Base-by-base conservation (phyloP, 2,329 filamentous ascomycete genomes). In the Metarhizium brunneum region DNA sequence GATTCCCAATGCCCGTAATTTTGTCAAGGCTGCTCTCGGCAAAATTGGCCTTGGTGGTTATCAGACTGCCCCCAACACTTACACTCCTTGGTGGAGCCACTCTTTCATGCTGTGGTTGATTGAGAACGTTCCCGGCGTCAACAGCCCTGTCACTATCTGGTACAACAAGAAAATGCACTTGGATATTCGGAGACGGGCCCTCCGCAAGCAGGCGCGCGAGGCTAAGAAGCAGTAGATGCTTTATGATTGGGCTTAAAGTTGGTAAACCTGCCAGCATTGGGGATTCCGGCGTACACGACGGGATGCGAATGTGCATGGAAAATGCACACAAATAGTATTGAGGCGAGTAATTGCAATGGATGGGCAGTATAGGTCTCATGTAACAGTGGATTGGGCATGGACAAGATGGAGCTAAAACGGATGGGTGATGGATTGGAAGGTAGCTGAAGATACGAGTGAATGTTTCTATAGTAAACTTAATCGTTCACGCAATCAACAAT, bases 61-160 rank as follows among this genome's bases (percentile, higher is more conserved):
- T 63, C 89, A 95, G 67, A 81, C 82, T 13, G 87, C 90, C 56
- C 84, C 87, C 6, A 87, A 87, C 72, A 95, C 89, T 40, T 92
- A 90, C 65, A 95, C 91, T 2, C 95, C 94, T 0, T 96, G 87
- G 76, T 97, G 92, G 92, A 88, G 82, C 61, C 94, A 99, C 71
- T 90, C 86, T 0, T 68, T 95, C 54, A 88, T 96, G 84, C 86
- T 92, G 61, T 96, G 89, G 87, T 82, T 83, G 56, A 76, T 96
- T 40, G 81, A 84, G 69, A 83, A 73, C 60, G 76, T 80, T 0
- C 65, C 79, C 36, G 81, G 81, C 6, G 71, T 75, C 25, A 79
- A 75, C 52, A 76, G 73, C 64, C 67, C 68, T 14, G 50, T 79
- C 25, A 74, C 71, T 11, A 73, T 83, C 45, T 71, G 67, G 62